A percentile compares a stretch with the other conserved stretches of the same genome.
phyloP scores from a whole-genome alignment of 2,329 filamentous ascomycete species.

The Botrytis deweyae region DNA sequence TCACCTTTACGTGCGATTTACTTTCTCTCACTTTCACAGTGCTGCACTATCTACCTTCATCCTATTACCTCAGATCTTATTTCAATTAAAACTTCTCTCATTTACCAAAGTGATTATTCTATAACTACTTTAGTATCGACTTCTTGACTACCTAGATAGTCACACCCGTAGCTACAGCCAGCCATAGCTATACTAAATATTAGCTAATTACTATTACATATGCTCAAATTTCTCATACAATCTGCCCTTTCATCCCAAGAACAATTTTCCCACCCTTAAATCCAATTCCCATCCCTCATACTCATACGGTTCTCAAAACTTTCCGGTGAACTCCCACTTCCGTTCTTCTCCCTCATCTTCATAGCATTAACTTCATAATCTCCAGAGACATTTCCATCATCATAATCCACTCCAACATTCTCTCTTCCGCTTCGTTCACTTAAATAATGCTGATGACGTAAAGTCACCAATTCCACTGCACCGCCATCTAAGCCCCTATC shows the following conservation, averaged over 20 bases:
- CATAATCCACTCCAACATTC: not conserved
- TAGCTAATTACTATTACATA: not conserved
- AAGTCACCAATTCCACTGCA: not conserved
- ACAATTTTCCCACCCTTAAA: conserved; percentile 14
- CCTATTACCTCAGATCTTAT: not conserved
- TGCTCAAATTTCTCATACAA: not conserved
- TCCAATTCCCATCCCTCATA: conserved; percentile 26
- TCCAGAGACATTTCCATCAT: not conserved
- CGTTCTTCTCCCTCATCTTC: conserved; percentile 2
- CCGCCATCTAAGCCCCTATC: not conserved
- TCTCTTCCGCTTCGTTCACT: not conserved
- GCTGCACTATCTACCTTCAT: not conserved
- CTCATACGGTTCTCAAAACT: not conserved
- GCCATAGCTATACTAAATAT: not conserved
- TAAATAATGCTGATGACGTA: not conserved
- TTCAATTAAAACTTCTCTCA: not conserved
- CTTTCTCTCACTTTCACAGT: not conserved
- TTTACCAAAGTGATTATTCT: not conserved
- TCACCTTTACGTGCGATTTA: not conserved
- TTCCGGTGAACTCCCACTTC: not conserved
- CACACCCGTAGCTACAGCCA: not conserved
- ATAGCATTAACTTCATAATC: conserved; percentile 14
- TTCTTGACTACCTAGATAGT: not conserved
- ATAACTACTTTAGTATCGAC: not conserved
- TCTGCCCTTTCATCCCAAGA: not conserved